phyloP scores from a whole-genome alignment of 2,329 filamentous ascomycete species.

The Rhinocladiella similis region DNA sequence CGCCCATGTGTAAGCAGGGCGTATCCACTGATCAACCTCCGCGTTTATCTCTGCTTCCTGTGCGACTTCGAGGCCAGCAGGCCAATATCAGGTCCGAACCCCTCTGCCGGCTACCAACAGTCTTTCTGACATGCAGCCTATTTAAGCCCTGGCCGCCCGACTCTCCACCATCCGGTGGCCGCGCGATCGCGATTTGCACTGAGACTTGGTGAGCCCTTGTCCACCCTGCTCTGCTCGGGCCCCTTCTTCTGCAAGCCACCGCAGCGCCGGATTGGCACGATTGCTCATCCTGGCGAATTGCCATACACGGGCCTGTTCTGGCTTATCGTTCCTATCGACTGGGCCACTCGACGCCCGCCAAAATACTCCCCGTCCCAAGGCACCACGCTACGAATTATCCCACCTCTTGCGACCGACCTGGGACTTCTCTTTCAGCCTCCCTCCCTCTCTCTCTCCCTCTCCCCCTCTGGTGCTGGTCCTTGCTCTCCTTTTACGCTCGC shows the following conservation, averaged over 20 bases:
- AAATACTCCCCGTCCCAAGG: constrained; percentile 25
- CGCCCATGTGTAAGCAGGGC: not conserved
- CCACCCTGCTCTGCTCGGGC: constrained; percentile 23
- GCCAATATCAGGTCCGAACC: constrained; percentile 9
- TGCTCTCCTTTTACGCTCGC: not conserved
- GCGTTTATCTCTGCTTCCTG: constrained; percentile 12
- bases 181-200: constrained; percentile 28
- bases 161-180: constrained; percentile 24
- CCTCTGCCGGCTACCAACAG: constrained; percentile 4
- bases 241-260: constrained; percentile 30
- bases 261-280: constrained; percentile 27
- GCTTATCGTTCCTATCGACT: constrained; percentile 29
- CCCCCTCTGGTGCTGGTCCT: not conserved
- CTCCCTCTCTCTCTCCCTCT: not conserved
- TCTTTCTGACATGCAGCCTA: constrained; percentile 17
- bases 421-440: constrained; percentile 12
- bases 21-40: constrained; percentile 20
- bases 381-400: constrained; percentile 10
- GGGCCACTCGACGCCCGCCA: constrained; percentile 28
- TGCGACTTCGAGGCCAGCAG: not conserved
- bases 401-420: constrained; percentile 15
- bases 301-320: constrained; percentile 23
- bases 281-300: constrained; percentile 25
- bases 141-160: constrained; percentile 17
- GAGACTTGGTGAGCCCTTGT: constrained; percentile 23